Conservation (phyloP, 1,284 basidiomycete species). For the Polyporus tsugae region DNA sequence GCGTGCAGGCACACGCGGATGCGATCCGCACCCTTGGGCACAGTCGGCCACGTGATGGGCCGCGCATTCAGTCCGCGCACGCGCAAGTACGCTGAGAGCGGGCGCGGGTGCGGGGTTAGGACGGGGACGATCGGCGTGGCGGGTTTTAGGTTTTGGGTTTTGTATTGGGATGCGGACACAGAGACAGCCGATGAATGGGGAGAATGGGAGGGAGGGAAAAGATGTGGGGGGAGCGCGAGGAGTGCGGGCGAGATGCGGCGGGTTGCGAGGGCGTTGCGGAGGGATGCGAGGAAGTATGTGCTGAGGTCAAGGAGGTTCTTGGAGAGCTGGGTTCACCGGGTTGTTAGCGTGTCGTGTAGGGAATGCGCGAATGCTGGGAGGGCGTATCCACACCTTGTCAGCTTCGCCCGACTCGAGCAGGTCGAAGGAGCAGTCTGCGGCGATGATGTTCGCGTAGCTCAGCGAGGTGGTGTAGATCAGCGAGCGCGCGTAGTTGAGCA, state of each 20-base stretch:
- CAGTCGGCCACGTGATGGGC: slow-evolving; percentile 86
- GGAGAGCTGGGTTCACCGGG: slow-evolving; percentile 49
- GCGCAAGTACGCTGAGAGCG: slow-evolving; percentile 73
- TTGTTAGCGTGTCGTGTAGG: slow-evolving; percentile 33
- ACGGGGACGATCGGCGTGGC: slow-evolving; percentile 86
- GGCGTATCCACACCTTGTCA: slow-evolving; percentile 49
- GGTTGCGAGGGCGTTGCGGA: slow-evolving; percentile 44
- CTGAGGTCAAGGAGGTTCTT: slow-evolving; percentile 50
- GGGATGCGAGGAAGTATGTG: slow-evolving; percentile 46
- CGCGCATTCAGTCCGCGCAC: slow-evolving; percentile 72
- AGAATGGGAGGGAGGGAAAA: slow-evolving; percentile 32
- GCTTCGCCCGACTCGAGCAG: slow-evolving; percentile 77
- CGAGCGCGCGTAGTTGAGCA: slow-evolving; percentile 93
- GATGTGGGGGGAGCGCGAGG: slow-evolving; percentile 52
- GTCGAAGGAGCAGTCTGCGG: slow-evolving; percentile 82
- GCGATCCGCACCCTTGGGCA: slow-evolving; percentile 84
- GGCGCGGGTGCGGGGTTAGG: slow-evolving; percentile 77
- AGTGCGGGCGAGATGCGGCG: slow-evolving; percentile 50
- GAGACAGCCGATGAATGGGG: not conserved
- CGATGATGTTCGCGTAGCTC: slow-evolving; percentile 77
- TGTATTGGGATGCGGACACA: too few species aligned
- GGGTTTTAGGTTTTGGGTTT: slow-evolving; percentile 26
- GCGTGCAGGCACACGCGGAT: slow-evolving; percentile 88
- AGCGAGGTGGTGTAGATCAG: slow-evolving; percentile 91
- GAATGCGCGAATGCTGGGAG: slow-evolving; percentile 17